These are phyloP conservation scores for Myochromella boudieri DNA, from an alignment of 768 basidiomycete species.

Conservation along the genomic window DNA sequence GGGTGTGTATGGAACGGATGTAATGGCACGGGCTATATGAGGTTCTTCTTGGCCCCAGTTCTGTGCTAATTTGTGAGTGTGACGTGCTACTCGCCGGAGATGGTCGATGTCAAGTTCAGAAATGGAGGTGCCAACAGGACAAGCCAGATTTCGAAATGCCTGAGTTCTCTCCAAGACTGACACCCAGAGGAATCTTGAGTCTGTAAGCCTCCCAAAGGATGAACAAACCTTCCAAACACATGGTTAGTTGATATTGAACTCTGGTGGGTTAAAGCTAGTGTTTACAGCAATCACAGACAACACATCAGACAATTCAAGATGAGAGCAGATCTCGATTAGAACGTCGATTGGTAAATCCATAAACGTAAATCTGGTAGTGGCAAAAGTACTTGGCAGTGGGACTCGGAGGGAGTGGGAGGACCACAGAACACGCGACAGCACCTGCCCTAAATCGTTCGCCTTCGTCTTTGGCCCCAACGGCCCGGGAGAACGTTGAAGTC, in stretches of 20 bases:
- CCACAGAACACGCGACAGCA: not conserved
- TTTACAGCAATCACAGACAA: slow-evolving; percentile 13
- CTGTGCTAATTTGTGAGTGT: slow-evolving; percentile 4
- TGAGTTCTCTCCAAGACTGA: slow-evolving; percentile 7
- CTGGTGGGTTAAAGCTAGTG: too few relatives aligned
- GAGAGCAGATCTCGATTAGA: slow-evolving; percentile 2
- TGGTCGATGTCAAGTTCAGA: slow-evolving; percentile 6
- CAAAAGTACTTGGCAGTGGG: too few relatives aligned
- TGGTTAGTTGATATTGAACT: too few relatives aligned
- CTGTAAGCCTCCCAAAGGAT: slow-evolving; percentile 7
- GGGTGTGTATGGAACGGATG: slow-evolving; percentile 1
- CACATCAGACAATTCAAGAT: slow-evolving; percentile 13
- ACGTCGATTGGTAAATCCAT: not conserved
- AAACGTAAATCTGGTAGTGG: not conserved
- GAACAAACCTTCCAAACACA: slow-evolving; percentile 15
- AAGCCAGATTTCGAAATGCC: slow-evolving; percentile 6
- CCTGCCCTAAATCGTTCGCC: slow-evolving; percentile 1
- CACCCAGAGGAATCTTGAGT: slow-evolving; percentile 15
- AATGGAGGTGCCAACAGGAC: slow-evolving; percentile 9
- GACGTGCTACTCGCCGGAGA: slow-evolving; percentile 9
- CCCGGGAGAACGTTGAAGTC: too few relatives aligned
- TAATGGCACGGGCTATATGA: slow-evolving; percentile 8
- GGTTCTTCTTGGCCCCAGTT: slow-evolving; percentile 13
- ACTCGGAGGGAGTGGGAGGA: not conserved
- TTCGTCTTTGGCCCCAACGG: too few relatives aligned